A percentile compares a stretch with the other conserved stretches of the same genome.
Evolutionary conservation across 108 stramenopile genomes (phyloP).

Genomic region (Conticribra guillardii): DNA sequence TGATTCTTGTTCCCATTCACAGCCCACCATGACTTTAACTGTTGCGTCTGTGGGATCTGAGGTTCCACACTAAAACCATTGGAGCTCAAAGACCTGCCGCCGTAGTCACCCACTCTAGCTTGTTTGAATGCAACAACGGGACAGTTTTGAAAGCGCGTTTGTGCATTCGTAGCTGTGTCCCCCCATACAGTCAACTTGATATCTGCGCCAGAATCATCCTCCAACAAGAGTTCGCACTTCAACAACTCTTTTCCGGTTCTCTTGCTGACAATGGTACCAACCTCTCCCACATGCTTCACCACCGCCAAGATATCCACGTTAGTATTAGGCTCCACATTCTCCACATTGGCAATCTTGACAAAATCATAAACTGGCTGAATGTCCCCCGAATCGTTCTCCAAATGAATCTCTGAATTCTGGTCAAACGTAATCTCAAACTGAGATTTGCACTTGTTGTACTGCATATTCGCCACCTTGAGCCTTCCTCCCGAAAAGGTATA

Average conservation of each 20-base stretch:
- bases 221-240: slow-evolving; percentile 90
- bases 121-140: slow-evolving; percentile 91
- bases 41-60: slow-evolving; percentile 59
- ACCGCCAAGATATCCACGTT: slow-evolving; percentile 89
- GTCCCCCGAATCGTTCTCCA: slow-evolving; percentile 67
- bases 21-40: slow-evolving; percentile 70
- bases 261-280: slow-evolving; percentile 68
- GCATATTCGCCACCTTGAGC: slow-evolving; percentile 94
- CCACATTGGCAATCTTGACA: slow-evolving; percentile 76
- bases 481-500: slow-evolving; percentile 91
- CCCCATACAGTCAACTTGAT: slow-evolving; percentile 93
- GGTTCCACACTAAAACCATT: slow-evolving; percentile 54
- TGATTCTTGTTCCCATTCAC: slow-evolving; percentile 55
- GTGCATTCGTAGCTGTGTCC: slow-evolving; percentile 57
- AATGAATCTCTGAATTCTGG: slow-evolving; percentile 83
- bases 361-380: slow-evolving; percentile 81
- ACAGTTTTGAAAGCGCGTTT: slow-evolving; percentile 48
- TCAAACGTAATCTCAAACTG: slow-evolving; percentile 96
- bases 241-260: slow-evolving; percentile 83
- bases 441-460: slow-evolving; percentile 92
- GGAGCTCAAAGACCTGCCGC: slow-evolving; percentile 74
- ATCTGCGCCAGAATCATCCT: slow-evolving; percentile 92
- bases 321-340: slow-evolving; percentile 59
- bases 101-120: slow-evolving; percentile 89
- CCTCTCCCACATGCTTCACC: slow-evolving; percentile 79